A percentile compares a stretch with the other conserved stretches of the same genome.
phyloP scores from a whole-genome alignment of 805 yeast genomes.

The Komagataella kurtzmanii region DNA sequence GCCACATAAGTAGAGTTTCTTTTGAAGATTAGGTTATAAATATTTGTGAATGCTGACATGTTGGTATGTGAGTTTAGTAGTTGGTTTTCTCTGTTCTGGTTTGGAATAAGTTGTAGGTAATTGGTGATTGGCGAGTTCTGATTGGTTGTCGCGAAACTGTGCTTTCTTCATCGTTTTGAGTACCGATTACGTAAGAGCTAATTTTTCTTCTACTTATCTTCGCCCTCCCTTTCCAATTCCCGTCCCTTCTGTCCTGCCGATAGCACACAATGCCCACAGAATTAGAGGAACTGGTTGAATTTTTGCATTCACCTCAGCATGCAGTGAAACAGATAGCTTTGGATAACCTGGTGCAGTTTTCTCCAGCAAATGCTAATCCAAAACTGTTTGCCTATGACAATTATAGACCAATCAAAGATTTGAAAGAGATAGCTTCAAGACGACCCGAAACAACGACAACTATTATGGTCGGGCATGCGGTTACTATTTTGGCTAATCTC shows the following conservation, averaged over 20 bases:
- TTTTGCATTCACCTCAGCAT: conserved; percentile 71
- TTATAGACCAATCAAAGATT: conserved; percentile 56
- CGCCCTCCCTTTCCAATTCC: neutral
- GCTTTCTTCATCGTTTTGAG: neutral
- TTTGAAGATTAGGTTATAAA: conserved; percentile 64
- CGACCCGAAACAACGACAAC: conserved; percentile 25
- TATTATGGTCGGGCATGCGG: conserved; percentile 42
- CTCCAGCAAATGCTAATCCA: conserved; percentile 56
- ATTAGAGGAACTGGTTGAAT: conserved; percentile 49
- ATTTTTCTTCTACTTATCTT: neutral
- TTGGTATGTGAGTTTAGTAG: neutral
- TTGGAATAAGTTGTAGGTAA: neutral
- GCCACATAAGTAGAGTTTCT: conserved; percentile 87
- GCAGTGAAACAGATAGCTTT: conserved; percentile 75
- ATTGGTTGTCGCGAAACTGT: neutral
- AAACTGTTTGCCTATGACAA: conserved; percentile 58
- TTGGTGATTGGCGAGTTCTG: neutral
- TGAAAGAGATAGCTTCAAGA: conserved; percentile 45
- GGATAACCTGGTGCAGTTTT: conserved; percentile 70
- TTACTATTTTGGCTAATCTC: conserved; percentile 72
- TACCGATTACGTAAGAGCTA: neutral
- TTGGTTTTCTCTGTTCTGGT: neutral
- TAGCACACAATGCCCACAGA: conserved; percentile 24
- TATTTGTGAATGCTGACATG: conserved; percentile 20
- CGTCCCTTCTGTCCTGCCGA: neutral